Conservation (phyloP, 768 basidiomycete genomes). For the Rhodotorula diobovata region DNA sequence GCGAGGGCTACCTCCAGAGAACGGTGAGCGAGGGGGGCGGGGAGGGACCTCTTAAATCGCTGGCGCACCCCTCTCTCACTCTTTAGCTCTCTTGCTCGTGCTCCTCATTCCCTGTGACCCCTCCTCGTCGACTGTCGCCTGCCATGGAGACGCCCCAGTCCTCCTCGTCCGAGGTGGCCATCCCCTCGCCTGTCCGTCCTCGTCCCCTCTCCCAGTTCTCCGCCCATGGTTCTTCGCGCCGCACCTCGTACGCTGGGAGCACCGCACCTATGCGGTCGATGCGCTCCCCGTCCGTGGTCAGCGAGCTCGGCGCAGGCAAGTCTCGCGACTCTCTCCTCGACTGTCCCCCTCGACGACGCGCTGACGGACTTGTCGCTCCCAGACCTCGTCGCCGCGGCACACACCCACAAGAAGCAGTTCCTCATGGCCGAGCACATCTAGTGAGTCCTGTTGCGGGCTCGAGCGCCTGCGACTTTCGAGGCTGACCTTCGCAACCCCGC, state of each 20-base stretch:
- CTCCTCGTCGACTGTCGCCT: background rate
- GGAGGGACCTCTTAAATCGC: too few relatives aligned
- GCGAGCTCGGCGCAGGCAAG: slow-evolving; percentile 15
- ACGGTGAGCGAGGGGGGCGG: too few relatives aligned
- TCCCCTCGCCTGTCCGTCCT: too few relatives aligned
- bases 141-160: background rate
- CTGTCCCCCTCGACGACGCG: too few relatives aligned
- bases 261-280: slow-evolving; percentile 6
- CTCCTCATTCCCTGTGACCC: too few relatives aligned
- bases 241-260: background rate
- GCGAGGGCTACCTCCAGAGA: too few relatives aligned
- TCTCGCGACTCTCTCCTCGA: background rate
- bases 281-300: background rate
- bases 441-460: background rate
- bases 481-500: background rate
- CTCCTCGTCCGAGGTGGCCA: background rate
- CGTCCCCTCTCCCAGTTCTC: slow-evolving; percentile 5
- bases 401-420: slow-evolving; percentile 15
- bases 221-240: background rate
- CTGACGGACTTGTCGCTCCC: too few relatives aligned
- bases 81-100: background rate
- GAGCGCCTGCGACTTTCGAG: background rate
- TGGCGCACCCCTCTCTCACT: too few relatives aligned
- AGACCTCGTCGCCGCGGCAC: slow-evolving; percentile 11
- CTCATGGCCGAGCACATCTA: slow-evolving; percentile 24